phyloP scores from a whole-genome alignment of 1,284 basidiomycete species.

The Ganoderma lucidum region DNA sequence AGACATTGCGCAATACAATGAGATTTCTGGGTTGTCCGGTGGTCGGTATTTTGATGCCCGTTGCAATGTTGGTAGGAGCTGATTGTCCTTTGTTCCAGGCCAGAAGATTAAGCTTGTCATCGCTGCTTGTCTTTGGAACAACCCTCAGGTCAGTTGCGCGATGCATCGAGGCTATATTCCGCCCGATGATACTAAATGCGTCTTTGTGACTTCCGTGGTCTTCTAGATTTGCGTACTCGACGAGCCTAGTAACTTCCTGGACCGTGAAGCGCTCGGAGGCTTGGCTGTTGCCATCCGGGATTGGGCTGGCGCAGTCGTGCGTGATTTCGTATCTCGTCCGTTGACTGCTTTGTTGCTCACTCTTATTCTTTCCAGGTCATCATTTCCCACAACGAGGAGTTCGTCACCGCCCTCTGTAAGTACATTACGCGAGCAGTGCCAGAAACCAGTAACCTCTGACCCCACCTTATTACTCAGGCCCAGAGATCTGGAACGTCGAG shows the following conservation, averaged over 20 bases:
- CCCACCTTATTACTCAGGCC: slow-evolving; percentile 53
- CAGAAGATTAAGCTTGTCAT: slow-evolving; percentile 99
- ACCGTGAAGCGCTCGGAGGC: slow-evolving; percentile 89
- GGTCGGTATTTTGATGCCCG: slow-evolving; percentile 50
- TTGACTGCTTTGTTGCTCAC: slow-evolving; percentile 29
- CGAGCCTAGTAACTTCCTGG: slow-evolving; percentile 98
- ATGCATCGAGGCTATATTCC: slow-evolving; percentile 14
- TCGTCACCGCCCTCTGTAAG: slow-evolving; percentile 87
- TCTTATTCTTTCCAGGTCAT: slow-evolving; percentile 67
- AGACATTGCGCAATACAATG: slow-evolving; percentile 97
- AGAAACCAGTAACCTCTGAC: slow-evolving; percentile 13
- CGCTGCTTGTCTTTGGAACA: slow-evolving; percentile 95
- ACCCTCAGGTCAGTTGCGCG: slow-evolving; percentile 76
- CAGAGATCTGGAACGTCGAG: slow-evolving; percentile 87
- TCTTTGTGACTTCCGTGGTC: slow-evolving; percentile 1
- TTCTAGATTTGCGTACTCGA: slow-evolving; percentile 79
- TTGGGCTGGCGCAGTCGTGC: slow-evolving; percentile 94
- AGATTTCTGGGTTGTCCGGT: slow-evolving; percentile 90
- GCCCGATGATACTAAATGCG: not conserved
- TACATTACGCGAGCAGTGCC: slow-evolving; percentile 29
- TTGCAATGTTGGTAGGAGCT: not conserved
- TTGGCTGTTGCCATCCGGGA: slow-evolving; percentile 96
- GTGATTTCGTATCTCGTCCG: slow-evolving; percentile 38
- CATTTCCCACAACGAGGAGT: slow-evolving; percentile 96
- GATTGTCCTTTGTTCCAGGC: slow-evolving; percentile 46